Evolutionary conservation across 257 asterid genomes (phyloP).

Genomic region (Ocimum tenuiflorum): DNA sequence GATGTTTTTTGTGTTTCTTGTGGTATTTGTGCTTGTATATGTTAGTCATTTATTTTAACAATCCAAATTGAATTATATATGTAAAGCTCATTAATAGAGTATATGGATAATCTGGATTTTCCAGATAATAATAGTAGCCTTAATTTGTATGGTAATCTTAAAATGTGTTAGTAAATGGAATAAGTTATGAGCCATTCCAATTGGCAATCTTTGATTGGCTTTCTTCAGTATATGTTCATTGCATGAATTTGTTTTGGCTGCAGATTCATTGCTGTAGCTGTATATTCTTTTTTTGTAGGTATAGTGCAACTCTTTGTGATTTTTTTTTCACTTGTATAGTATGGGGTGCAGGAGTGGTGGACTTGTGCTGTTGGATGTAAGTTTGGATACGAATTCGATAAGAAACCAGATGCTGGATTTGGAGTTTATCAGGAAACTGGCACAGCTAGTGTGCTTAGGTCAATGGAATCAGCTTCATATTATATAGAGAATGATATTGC

Average conservation of each 20-base stretch:
- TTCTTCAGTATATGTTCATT: background rate
- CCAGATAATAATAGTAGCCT: background rate
- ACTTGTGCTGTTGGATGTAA: conserved; percentile 75
- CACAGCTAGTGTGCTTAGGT: conserved; percentile 55
- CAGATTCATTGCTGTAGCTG: background rate
- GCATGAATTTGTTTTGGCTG: background rate
- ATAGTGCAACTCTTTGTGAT: background rate
- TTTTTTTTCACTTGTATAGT: conserved; percentile 7
- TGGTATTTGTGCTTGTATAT: no score
- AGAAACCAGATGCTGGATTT: conserved; percentile 68
- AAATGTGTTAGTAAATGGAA: background rate
- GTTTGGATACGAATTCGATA: conserved; percentile 36
- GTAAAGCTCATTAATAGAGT: conserved; percentile 6
- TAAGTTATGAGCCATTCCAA: background rate
- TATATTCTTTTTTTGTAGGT: background rate
- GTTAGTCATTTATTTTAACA: conserved; percentile 9
- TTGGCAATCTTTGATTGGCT: background rate
- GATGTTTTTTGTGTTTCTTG: no score
- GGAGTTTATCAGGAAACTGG: conserved; percentile 44
- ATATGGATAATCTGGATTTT: background rate
- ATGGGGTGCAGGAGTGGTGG: conserved; percentile 53
- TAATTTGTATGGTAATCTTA: background rate
- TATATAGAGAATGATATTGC: conserved; percentile 64
- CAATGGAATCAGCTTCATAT: conserved; percentile 89
- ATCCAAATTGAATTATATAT: background rate